These are phyloP conservation scores for Epichloe hybrida DNA, from an alignment of 2,329 filamentous ascomycete species.

Conservation along the genomic window DNA sequence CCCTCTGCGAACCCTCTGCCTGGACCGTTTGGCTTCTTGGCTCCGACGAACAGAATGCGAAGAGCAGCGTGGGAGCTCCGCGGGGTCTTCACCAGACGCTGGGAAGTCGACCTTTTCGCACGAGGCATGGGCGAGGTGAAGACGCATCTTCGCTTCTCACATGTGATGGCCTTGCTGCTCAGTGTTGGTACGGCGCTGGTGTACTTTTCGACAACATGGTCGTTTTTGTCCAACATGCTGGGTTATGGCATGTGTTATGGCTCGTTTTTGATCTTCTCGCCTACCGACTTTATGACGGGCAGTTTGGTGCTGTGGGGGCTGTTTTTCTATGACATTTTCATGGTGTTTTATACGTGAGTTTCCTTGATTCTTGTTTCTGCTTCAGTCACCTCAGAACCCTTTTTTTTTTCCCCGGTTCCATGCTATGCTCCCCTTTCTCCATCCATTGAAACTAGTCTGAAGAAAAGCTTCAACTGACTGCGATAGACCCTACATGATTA, in stretches of 20 bases:
- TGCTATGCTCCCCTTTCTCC: no score
- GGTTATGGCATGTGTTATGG: constrained; percentile 80
- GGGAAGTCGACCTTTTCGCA: constrained; percentile 35
- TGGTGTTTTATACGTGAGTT: constrained; percentile 72
- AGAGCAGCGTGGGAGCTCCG: constrained; percentile 35
- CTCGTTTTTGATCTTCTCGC: constrained; percentile 73
- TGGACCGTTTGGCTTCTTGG: constrained; percentile 21
- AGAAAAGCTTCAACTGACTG: background rate
- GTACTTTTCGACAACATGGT: constrained; percentile 52
- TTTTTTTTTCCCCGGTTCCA: no score
- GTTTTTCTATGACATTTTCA: constrained; percentile 92
- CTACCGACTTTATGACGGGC: constrained; percentile 74
- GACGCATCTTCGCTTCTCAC: constrained; percentile 40
- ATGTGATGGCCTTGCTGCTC: constrained; percentile 40
- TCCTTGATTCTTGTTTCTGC: background rate
- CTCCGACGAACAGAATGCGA: constrained; percentile 9
- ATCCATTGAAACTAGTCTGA: no score
- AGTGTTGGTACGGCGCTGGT: constrained; percentile 40
- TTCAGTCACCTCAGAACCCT: background rate
- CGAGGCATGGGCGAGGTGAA: constrained; percentile 36
- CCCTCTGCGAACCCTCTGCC: constrained; percentile 18
- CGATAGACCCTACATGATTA: constrained; percentile 62
- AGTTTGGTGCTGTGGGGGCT: constrained; percentile 63
- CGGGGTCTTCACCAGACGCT: constrained; percentile 35
- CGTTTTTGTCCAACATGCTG: constrained; percentile 65